Evolutionary conservation across 352 stramenopile species (phyloP).

Genomic region (Phytophthora podocarpi): DNA sequence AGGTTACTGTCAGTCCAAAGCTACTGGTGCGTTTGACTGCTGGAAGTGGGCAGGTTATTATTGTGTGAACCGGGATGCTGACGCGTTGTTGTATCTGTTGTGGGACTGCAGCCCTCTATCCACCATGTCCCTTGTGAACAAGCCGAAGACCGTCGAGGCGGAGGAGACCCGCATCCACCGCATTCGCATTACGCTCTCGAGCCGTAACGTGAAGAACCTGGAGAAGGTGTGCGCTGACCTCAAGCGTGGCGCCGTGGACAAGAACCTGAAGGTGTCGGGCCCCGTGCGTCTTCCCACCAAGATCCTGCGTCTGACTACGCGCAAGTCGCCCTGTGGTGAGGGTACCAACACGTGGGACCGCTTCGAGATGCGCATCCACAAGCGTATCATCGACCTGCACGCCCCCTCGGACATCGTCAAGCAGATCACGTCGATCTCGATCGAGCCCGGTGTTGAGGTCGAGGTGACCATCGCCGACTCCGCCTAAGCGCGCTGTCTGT

Average conservation of each 20-base stretch:
- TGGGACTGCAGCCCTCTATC: slow-evolving; percentile 84
- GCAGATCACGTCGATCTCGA: slow-evolving; percentile 99
- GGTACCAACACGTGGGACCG: slow-evolving; percentile 99
- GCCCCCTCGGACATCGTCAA: slow-evolving; percentile 98
- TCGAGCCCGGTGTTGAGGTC: slow-evolving; percentile 99
- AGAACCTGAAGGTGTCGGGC: slow-evolving; percentile 98
- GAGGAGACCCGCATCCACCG: slow-evolving; percentile 92
- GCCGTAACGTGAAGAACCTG: slow-evolving; percentile 99
- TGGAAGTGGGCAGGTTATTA: background rate
- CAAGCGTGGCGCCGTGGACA: slow-evolving; percentile 97
- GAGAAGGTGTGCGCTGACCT: slow-evolving; percentile 99
- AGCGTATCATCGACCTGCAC: slow-evolving; percentile 99
- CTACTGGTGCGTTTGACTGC: slow-evolving; percentile 61
- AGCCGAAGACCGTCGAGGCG: slow-evolving; percentile 86
- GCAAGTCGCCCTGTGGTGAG: slow-evolving; percentile 98
- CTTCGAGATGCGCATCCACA: slow-evolving; percentile 99
- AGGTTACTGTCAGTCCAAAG: slow-evolving; percentile 90
- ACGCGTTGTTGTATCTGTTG: slow-evolving; percentile 6
- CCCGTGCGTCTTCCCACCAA: slow-evolving; percentile 99
- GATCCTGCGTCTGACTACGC: slow-evolving; percentile 97
- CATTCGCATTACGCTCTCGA: slow-evolving; percentile 99
- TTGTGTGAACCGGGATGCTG: slow-evolving; percentile 6
- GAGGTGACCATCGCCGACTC: slow-evolving; percentile 98
- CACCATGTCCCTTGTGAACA: slow-evolving; percentile 89
- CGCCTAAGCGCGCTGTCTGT: slow-evolving; percentile 52